Evolutionary conservation across 2,329 filamentous ascomycete genomes (phyloP).

Genomic region (Neofusicoccum laricinum): DNA sequence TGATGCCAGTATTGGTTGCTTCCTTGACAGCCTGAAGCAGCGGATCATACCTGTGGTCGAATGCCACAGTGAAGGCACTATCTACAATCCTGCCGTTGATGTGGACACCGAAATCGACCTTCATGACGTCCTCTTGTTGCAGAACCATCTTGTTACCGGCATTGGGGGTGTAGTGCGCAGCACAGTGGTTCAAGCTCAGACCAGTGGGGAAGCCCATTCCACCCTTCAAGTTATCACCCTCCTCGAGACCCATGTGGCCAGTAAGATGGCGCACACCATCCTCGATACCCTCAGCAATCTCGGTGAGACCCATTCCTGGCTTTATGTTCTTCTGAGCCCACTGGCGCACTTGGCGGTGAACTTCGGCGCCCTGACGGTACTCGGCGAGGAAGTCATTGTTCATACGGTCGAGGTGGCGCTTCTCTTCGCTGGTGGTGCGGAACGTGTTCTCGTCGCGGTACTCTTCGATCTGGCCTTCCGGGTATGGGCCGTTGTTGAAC

Average conservation of each 20-base stretch:
- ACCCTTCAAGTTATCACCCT: conserved; percentile 73
- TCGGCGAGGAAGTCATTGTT: conserved; percentile 76
- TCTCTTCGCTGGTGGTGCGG: conserved; percentile 80
- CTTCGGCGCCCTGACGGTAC: conserved; percentile 80
- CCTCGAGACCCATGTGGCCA: conserved; percentile 71
- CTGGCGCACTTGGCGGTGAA: conserved; percentile 83
- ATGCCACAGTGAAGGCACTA: conserved; percentile 67
- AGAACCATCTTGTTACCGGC: conserved; percentile 75
- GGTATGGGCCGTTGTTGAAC: conserved; percentile 70
- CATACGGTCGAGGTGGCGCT: conserved; percentile 76
- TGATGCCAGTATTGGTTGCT: conserved; percentile 72
- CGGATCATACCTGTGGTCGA: conserved; percentile 67
- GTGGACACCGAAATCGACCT: conserved; percentile 70
- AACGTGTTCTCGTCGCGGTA: conserved; percentile 75
- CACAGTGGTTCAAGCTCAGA: conserved; percentile 78
- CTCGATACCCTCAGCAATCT: conserved; percentile 86
- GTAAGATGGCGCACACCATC: conserved; percentile 74
- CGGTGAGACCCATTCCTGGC: conserved; percentile 74
- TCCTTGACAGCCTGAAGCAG: conserved; percentile 65
- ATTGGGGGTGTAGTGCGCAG: conserved; percentile 84
- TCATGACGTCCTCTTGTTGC: conserved; percentile 67
- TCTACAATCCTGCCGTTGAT: conserved; percentile 70
- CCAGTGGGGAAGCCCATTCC: conserved; percentile 88
- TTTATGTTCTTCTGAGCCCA: conserved; percentile 78
- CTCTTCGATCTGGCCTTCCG: conserved; percentile 73